Percentiles rank a stretch among this genome's conserved stretches.
These are phyloP conservation scores for Xanthoceras sorbifolium DNA, from an alignment of 345 rosid genomes.

Conservation along the genomic window DNA sequence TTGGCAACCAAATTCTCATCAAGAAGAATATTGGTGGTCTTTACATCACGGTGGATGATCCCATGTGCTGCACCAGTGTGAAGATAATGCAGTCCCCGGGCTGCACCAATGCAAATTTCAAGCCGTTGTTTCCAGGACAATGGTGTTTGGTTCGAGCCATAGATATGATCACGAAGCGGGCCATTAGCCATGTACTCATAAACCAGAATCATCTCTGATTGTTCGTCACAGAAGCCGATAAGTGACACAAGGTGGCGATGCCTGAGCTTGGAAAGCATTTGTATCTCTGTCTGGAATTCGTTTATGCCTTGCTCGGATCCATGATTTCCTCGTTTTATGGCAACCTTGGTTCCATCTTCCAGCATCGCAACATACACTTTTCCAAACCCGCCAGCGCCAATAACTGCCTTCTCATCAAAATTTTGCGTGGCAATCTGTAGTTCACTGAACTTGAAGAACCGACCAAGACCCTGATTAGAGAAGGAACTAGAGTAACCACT, in stretches of 20 bases:
- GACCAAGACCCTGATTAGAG: constrained; percentile 63
- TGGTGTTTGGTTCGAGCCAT: constrained; percentile 53
- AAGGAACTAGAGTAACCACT: constrained; percentile 52
- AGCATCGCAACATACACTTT: constrained; percentile 66
- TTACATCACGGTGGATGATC: constrained; percentile 85
- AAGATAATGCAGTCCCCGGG: constrained; percentile 81
- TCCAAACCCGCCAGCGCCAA: constrained; percentile 89
- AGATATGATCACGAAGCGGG: constrained; percentile 78
- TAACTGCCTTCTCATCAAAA: constrained; percentile 66
- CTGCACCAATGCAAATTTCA: constrained; percentile 82
- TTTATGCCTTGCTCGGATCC: constrained; percentile 79
- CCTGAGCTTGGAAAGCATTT: constrained; percentile 79
- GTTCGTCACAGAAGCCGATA: constrained; percentile 77
- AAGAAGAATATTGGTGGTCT: constrained; percentile 81
- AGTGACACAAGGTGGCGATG: constrained; percentile 84
- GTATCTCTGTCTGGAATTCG: constrained; percentile 88
- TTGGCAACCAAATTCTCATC: constrained; percentile 81
- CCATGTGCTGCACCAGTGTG: constrained; percentile 77
- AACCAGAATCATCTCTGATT: constrained; percentile 84
- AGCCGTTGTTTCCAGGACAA: constrained; percentile 82
- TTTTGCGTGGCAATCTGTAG: constrained; percentile 66
- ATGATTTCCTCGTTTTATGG: constrained; percentile 69
- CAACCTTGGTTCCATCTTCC: constrained; percentile 68
- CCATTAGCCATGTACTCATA: constrained; percentile 89
- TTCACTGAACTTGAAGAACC: constrained; percentile 60